A percentile compares a stretch with the other conserved stretches of the same genome.
Conservation (phyloP, 495 filamentous ascomycete genomes). For the Xylaria scruposa region DNA sequence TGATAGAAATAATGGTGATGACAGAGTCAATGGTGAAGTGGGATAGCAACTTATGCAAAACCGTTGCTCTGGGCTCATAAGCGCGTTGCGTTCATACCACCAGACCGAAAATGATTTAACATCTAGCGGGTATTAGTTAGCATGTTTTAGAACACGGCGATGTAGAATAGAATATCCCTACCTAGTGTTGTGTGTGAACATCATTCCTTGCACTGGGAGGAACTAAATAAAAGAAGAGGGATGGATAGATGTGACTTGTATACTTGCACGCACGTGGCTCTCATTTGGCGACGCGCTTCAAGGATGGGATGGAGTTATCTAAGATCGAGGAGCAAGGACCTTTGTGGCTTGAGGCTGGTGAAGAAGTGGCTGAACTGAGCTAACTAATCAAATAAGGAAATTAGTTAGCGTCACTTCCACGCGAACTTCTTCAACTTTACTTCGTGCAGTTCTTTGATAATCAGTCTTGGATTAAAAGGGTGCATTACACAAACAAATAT, state of each 20-base stretch:
- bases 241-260: background rate
- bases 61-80: background rate
- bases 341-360: slow-evolving; percentile 16
- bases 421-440: background rate
- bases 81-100: slow-evolving; percentile 8
- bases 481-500: background rate
- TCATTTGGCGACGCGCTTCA: slow-evolving; percentile 24
- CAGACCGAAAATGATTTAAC: background rate
- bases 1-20: background rate
- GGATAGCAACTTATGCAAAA: background rate
- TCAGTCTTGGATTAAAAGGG: background rate
- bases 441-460: too few species aligned
- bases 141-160: background rate
- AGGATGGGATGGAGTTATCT: background rate
- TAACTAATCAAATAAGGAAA: background rate
- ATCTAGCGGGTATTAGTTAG: background rate
- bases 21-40: background rate
- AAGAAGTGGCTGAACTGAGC: background rate
- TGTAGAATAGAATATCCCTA: background rate
- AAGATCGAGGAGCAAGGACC: background rate
- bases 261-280: slow-evolving; percentile 1
- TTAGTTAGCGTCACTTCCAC: background rate
- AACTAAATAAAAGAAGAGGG: background rate
- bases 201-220: background rate
- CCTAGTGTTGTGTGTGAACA: slow-evolving; percentile 1